These are phyloP conservation scores for Histomonas meleagridis DNA, from an alignment of 208 protist species.

Conservation along the genomic window DNA sequence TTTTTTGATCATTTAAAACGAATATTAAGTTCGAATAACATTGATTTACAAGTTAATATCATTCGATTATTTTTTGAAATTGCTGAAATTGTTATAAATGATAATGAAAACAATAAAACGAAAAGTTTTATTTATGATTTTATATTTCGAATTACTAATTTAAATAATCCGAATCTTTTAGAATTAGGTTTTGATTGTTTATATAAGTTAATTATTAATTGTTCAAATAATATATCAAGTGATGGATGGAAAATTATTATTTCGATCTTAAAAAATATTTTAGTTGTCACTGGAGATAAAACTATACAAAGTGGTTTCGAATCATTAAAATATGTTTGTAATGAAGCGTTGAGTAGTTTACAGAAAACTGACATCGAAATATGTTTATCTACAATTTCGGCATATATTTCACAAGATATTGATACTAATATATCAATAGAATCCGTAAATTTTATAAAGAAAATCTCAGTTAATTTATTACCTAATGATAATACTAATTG, in stretches of 20 bases:
- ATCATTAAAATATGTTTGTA: neutral
- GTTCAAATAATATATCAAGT: neutral
- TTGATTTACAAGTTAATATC: neutral
- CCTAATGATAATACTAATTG: neutral
- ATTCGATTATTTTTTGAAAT: neutral
- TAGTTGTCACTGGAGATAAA: neutral
- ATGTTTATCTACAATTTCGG: neutral
- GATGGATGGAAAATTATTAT: neutral
- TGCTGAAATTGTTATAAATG: neutral
- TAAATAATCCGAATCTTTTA: neutral
- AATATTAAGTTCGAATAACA: neutral
- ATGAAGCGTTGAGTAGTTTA: neutral
- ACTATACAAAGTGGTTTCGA: neutral
- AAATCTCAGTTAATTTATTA: no score
- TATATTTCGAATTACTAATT: neutral
- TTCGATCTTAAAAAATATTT: neutral
- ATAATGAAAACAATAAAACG: neutral
- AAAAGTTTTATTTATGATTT: neutral
- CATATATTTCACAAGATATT: neutral
- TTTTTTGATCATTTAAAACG: neutral
- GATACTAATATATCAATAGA: neutral
- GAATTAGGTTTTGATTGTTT: neutral
- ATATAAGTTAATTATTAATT: neutral
- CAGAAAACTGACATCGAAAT: neutral
- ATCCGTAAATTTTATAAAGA: neutral